Conservation (phyloP, 805 yeast genomes). For the Kazachstania bromeliacearum region DNA sequence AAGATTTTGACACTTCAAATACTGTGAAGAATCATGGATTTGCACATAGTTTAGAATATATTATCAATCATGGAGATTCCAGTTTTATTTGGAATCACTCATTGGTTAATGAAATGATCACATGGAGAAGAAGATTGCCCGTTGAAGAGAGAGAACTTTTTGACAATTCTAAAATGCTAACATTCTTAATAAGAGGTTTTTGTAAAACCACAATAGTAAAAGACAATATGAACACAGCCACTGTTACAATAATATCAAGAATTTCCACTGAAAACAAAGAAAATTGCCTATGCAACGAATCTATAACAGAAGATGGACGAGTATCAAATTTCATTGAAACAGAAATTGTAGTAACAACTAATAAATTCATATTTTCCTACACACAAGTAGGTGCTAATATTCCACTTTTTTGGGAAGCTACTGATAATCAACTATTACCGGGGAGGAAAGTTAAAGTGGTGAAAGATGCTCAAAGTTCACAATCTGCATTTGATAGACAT, state of each 20-base stretch:
- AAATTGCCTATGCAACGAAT: constrained; percentile 75
- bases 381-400: constrained; percentile 85
- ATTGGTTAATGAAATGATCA: constrained; percentile 69
- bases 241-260: constrained; percentile 73
- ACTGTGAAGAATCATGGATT: constrained; percentile 65
- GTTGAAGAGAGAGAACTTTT: constrained; percentile 45
- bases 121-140: constrained; percentile 61
- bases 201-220: constrained; percentile 50
- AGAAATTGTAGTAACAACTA: constrained; percentile 59
- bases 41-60: constrained; percentile 29
- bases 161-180: constrained; percentile 62
- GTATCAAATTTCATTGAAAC: constrained; percentile 90
- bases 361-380: constrained; percentile 52
- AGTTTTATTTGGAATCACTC: constrained; percentile 88
- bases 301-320: constrained; percentile 85
- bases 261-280: constrained; percentile 88
- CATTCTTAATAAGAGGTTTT: constrained; percentile 85
- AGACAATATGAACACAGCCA: constrained; percentile 17
- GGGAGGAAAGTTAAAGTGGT: constrained; percentile 75
- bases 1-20: constrained; percentile 82
- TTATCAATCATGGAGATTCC: constrained; percentile 47
- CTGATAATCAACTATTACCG: constrained; percentile 50
- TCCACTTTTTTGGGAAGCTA: constrained; percentile 93
- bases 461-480: constrained; percentile 73
- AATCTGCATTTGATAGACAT: constrained; percentile 77